Base-by-base conservation (phyloP, 1,284 basidiomycete genomes). In the Cutaneotrichosporon cutaneum region DNA sequence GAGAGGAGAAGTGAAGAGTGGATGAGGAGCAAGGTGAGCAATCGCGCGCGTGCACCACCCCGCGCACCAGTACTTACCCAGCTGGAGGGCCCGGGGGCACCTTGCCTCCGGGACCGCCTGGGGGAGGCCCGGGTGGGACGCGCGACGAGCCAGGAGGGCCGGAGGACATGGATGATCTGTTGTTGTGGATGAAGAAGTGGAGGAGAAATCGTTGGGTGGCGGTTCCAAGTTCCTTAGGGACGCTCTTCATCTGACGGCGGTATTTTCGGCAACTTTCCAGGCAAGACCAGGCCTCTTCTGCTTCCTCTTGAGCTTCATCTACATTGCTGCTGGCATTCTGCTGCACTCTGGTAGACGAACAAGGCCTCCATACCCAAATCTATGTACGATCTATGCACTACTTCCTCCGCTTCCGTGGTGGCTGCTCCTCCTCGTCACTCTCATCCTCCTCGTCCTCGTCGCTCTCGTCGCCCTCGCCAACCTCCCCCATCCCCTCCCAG, bases 381-480 rank as follows among this genome's bases (percentile, higher is more conserved):
- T 33, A 35, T 53, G n/a, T n/a, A n/a, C n/a, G n/a, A n/a, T n/a
- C n/a, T n/a, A 50, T 26, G 32, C n/a, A 7, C 52, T 54, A 54
- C 44, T 47, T 50, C 47, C 56, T 47, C 52, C 32, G 44, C 54
- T 54, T 60, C 22, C 26, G 27, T 44, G 59, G 39, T 13, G 57
- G 57, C 57, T 52, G 57, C 50, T 52, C 33, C 32, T 57, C 56
- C 32, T 58, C 57, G 9, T 52, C 56, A 26, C 35, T 42, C 26
- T 47, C 42, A 24, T 48, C 47, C 26, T 85, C 82, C 36, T 71
- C 74, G 22, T 69, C 71, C 33, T 73, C 73, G 32, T 65, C 71
- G n/a, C 69, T 65, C 5, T 67, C 71, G 4, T 67, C 70, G 8
- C 32, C 53, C 26, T 70, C 71, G 13, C 52, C 52, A 26, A 54